Evolutionary conservation across 768 basidiomycete species (phyloP).

Genomic region (Scleroderma citrinum): DNA sequence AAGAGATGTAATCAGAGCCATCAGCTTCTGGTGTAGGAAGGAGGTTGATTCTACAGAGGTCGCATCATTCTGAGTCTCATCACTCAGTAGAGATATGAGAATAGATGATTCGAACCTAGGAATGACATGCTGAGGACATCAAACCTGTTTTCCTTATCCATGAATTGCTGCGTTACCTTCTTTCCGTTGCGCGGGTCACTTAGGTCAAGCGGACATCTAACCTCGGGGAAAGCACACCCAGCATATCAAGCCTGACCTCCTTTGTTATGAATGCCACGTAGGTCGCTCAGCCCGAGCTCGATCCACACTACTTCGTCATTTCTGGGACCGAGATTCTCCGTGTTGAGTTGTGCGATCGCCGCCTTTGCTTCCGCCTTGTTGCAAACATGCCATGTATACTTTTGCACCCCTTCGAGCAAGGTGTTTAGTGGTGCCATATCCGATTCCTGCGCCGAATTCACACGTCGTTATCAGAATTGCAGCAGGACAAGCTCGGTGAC

Average conservation of each 20-base stretch:
- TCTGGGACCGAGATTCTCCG: slow-evolving; percentile 37
- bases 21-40: no score
- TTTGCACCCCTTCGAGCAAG: slow-evolving; percentile 53
- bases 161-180: no score
- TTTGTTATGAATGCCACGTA: slow-evolving; percentile 40
- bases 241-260: slow-evolving; percentile 50
- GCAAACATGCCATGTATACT: slow-evolving; percentile 55
- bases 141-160: no score
- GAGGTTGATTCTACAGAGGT: no score
- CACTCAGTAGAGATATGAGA: no score
- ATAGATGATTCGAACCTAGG: no score
- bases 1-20: no score
- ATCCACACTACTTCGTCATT: slow-evolving; percentile 45
- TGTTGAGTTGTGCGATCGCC: slow-evolving; percentile 42
- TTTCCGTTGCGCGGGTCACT: no score
- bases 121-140: no score
- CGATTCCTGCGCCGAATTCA: slow-evolving; percentile 20
- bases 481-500: not conserved
- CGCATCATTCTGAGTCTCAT: no score
- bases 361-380: slow-evolving; percentile 38
- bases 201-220: not conserved
- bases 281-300: slow-evolving; percentile 46
- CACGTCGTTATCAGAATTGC: not conserved
- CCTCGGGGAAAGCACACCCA: slow-evolving; percentile 37
- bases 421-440: slow-evolving; percentile 45